These are phyloP conservation scores for Plantago rigida DNA, from an alignment of 305 asterid genomes.

Conservation along the genomic window DNA sequence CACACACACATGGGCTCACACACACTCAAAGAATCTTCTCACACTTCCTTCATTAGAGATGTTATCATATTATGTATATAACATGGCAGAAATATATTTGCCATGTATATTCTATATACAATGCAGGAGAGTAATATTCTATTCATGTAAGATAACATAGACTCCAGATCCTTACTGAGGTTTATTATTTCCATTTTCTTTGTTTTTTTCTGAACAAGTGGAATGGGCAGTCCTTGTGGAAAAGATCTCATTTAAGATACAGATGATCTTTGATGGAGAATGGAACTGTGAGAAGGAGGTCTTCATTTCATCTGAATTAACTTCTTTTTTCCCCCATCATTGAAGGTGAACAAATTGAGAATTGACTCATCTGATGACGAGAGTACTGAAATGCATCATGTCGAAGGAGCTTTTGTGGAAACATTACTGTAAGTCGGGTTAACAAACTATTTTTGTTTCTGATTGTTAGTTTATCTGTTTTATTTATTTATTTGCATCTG, in stretches of 20 bases:
- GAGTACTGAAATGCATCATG: conserved; percentile 63
- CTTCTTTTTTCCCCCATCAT: conserved; percentile 17
- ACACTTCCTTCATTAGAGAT: no score
- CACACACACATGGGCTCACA: no score
- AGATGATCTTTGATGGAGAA: not conserved
- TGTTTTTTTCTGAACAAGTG: conserved; percentile 9
- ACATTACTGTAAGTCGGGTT: conserved; percentile 58
- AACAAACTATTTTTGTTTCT: conserved; percentile 5
- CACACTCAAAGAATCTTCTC: no score
- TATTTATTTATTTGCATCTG: conserved; percentile 1
- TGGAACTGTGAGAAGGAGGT: conserved; percentile 9
- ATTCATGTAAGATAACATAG: no score
- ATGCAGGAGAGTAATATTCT: no score
- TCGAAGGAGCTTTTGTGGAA: conserved; percentile 94
- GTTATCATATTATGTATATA: no score
- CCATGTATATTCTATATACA: no score
- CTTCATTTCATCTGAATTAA: conserved; percentile 1
- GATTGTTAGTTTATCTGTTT: conserved; percentile 12
- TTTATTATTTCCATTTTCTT: no score
- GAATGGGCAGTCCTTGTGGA: conserved; percentile 5
- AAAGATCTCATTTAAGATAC: conserved; percentile 1
- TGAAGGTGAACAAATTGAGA: conserved; percentile 72
- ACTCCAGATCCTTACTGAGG: no score
- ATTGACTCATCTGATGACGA: conserved; percentile 69
- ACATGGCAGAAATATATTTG: no score